phyloP scores from a whole-genome alignment of 352 stramenopile genomes.

The Phytophthora colocasiae region DNA sequence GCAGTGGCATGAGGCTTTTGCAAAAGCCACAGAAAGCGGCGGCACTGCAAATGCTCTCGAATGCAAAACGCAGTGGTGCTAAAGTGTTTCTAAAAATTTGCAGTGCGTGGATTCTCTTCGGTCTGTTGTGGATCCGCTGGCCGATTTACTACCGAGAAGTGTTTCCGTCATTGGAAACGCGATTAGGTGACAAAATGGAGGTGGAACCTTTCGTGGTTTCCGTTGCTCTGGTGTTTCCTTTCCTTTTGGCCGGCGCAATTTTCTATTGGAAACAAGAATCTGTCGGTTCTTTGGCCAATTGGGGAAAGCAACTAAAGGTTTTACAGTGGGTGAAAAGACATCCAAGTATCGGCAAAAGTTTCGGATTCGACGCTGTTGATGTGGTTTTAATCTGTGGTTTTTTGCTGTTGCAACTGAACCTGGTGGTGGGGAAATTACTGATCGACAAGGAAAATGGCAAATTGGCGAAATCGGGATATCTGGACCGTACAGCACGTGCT shows the following conservation, averaged over 20 bases:
- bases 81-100: conserved; percentile 23
- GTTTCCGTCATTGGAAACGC: conserved; percentile 31
- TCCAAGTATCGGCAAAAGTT: conserved; percentile 21
- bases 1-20: conserved; percentile 24
- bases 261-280: conserved; percentile 51
- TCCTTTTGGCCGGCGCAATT: conserved; percentile 41
- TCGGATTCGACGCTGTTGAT: conserved; percentile 60
- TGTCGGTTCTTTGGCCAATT: conserved; percentile 18
- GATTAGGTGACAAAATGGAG: conserved; percentile 46
- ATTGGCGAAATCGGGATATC: conserved; percentile 61
- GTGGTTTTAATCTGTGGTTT: conserved; percentile 51
- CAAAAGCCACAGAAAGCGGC: conserved; percentile 31
- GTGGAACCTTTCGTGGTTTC: conserved; percentile 57
- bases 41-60: conserved; percentile 34
- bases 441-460: conserved; percentile 73
- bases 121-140: conserved; percentile 61
- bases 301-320: conserved; percentile 17
- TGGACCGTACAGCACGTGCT: conserved; percentile 55
- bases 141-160: conserved; percentile 50
- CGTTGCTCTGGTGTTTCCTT: conserved; percentile 45
- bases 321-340: conserved; percentile 39
- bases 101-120: conserved; percentile 41
- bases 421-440: conserved; percentile 68
- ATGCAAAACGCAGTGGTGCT: conserved; percentile 15
- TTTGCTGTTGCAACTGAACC: conserved; percentile 63